These are phyloP conservation scores for Rhazya stricta DNA, from an alignment of 257 asterid genomes.

Conservation along the genomic window DNA sequence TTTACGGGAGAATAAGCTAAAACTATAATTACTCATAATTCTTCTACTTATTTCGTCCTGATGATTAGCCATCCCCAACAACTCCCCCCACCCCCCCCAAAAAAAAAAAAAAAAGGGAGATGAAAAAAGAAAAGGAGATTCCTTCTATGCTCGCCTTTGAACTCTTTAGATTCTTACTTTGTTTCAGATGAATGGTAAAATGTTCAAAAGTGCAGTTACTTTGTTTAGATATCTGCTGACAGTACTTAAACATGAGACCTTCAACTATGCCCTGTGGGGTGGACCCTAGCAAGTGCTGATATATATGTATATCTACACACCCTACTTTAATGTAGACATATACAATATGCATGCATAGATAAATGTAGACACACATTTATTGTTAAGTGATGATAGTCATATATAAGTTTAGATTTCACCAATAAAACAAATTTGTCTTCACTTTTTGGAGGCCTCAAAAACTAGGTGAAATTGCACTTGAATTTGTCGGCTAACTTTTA, in stretches of 20 bases:
- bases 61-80: background rate
- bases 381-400: background rate
- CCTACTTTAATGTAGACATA: background rate
- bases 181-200: background rate
- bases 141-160: background rate
- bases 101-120: too few species aligned
- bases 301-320: background rate
- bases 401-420: background rate
- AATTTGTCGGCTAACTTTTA: background rate
- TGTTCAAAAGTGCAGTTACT: background rate
- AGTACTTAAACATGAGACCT: background rate
- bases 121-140: too few species aligned
- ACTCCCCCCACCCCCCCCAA: too few species aligned
- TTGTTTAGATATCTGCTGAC: too few species aligned
- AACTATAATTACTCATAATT: background rate
- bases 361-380: background rate
- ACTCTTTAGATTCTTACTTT: background rate
- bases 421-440: background rate
- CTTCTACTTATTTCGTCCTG: background rate
- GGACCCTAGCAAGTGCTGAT: background rate
- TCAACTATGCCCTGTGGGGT: background rate
- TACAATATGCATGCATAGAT: background rate
- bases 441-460: background rate
- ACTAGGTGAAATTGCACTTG: background rate
- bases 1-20: background rate